Base-by-base conservation (phyloP, 495 filamentous ascomycete species). In the Viridothelium virens region DNA sequence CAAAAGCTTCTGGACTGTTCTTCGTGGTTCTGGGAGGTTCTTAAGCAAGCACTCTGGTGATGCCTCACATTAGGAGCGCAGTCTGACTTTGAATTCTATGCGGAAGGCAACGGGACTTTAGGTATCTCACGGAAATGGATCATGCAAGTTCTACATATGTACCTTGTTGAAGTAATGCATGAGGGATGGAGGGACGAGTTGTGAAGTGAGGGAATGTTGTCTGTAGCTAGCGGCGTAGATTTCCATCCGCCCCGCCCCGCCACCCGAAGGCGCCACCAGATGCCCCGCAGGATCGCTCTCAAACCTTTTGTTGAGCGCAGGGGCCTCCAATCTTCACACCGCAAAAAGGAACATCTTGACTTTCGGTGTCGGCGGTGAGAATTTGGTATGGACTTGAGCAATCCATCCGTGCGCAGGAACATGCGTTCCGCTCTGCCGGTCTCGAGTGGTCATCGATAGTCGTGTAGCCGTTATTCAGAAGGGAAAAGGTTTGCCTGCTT, bases 1-100 rank as follows among this genome's bases (percentile, higher is more conserved):
- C n/a, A 25, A 53, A 53, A 53, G 18, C 5, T 53, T 53, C 48
- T 53, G n/a, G 48, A 53, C 12, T 53, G 18, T 53, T 53, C 48
- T 53, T 53, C n/a, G 18, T 14, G 48, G 12, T 53, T 53, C 48
- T 53, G 5, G 48, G 5, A 53, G 48, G 18, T 53, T 53, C 48
- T 53, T 5, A 9, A n/a, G 11, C 5, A n/a, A 25, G 41, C 25
- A 25, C 25, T 25, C 25, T 25, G 25, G 25, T 25, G 25, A 25
- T 25, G 25, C 25, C 25, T 25, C 25, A 25, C 25, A 25, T 25
- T 25, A 25, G 25, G 25, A 25, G 25, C 25, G 25, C 25, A 25
- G 25, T 25, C 41, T 44, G 41, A 44, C 41, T 44, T 44, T 44
- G 25, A 25, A 25, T 25, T 25, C 25, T 25, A 25, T 25, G 25